phyloP scores from a whole-genome alignment of 768 basidiomycete species.

The Calocera cornea region DNA sequence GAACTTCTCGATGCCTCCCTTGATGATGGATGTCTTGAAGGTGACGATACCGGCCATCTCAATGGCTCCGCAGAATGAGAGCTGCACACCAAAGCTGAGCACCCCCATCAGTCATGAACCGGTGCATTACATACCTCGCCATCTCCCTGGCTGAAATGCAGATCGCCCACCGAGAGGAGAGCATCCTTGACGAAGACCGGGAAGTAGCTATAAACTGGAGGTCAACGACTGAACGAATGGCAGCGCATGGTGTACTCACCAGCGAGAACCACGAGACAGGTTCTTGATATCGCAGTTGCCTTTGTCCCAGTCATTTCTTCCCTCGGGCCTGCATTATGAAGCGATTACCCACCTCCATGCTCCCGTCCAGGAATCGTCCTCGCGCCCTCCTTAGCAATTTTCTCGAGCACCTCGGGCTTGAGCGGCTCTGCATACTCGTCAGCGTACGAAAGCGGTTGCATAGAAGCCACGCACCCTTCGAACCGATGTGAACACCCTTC shows the following conservation, averaged over 20 bases:
- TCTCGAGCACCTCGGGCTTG: slow-evolving; percentile 31
- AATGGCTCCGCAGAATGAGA: slow-evolving; percentile 65
- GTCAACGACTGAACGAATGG: neutral
- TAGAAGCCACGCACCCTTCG: slow-evolving; percentile 27
- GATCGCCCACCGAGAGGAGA: slow-evolving; percentile 62
- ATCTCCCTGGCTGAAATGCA: slow-evolving; percentile 72
- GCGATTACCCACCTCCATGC: slow-evolving; percentile 47
- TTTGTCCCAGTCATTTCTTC: neutral
- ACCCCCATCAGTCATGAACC: neutral
- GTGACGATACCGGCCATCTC: slow-evolving; percentile 71
- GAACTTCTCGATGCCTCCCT: slow-evolving; percentile 59
- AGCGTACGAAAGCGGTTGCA: neutral
- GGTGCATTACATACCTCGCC: slow-evolving; percentile 34
- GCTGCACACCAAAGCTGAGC: slow-evolving; percentile 23
- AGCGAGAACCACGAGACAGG: slow-evolving; percentile 24
- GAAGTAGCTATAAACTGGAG: slow-evolving; percentile 43
- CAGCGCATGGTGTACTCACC: neutral
- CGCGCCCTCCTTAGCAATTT: slow-evolving; percentile 52
- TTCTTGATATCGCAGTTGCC: slow-evolving; percentile 48
- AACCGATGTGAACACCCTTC: slow-evolving; percentile 53
- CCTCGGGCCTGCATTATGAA: neutral
- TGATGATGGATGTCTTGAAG: slow-evolving; percentile 58
- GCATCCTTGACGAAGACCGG: slow-evolving; percentile 67
- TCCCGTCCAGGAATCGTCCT: slow-evolving; percentile 65
- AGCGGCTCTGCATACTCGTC: slow-evolving; percentile 18